These are phyloP conservation scores for Beauveria medogensis DNA, from an alignment of 2,329 filamentous ascomycete species.

Conservation along the genomic window DNA sequence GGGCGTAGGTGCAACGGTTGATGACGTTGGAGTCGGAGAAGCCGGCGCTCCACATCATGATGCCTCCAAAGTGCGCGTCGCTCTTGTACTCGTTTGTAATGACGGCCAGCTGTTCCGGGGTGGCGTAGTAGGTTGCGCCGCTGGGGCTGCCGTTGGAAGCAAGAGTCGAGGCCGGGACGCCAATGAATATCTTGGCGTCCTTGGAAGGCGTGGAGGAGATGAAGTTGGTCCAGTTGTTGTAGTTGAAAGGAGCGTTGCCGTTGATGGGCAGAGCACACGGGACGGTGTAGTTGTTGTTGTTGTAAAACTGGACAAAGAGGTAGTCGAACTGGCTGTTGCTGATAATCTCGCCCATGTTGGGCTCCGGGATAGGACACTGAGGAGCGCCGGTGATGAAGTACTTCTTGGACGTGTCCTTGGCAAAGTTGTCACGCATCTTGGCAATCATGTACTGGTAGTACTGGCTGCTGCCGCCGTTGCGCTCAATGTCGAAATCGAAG, in stretches of 20 bases:
- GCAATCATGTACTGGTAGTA: slow-evolving; percentile 16
- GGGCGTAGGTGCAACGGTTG: slow-evolving; percentile 33
- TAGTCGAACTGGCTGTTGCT: slow-evolving; percentile 29
- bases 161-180: slow-evolving; percentile 22
- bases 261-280: slow-evolving; percentile 12
- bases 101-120: slow-evolving; percentile 22
- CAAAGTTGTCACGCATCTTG: slow-evolving; percentile 17
- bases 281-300: slow-evolving; percentile 33
- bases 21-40: slow-evolving; percentile 27
- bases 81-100: slow-evolving; percentile 22
- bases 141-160: slow-evolving; percentile 25
- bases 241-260: slow-evolving; percentile 16
- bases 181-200: slow-evolving; percentile 22
- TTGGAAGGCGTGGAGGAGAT: slow-evolving; percentile 19
- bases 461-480: slow-evolving; percentile 15
- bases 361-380: slow-evolving; percentile 31
- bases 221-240: slow-evolving; percentile 19
- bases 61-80: slow-evolving; percentile 25
- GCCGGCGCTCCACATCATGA: slow-evolving; percentile 35
- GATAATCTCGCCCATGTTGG: slow-evolving; percentile 36
- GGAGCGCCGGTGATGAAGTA: slow-evolving; percentile 40
- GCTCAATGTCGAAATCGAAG: slow-evolving; percentile 19
- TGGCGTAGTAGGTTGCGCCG: slow-evolving; percentile 27
- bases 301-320: slow-evolving; percentile 41
- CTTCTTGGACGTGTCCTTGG: slow-evolving; percentile 8